Evolutionary conservation across 352 stramenopile species (phyloP).

Genomic region (Phytophthora kernoviae): DNA sequence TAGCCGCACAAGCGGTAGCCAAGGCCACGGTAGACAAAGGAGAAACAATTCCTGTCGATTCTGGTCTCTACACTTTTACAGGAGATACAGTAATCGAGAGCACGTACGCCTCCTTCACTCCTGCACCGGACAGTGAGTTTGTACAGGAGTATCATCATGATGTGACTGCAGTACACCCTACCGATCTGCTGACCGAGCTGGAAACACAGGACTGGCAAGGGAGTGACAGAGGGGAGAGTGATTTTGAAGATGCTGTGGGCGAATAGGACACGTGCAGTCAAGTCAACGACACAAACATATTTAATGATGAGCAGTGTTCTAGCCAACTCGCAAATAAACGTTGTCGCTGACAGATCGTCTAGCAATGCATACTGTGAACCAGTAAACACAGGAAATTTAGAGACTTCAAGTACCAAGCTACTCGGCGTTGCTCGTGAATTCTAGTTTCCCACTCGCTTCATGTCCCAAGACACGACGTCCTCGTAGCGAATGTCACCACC

Average conservation of each 20-base stretch:
- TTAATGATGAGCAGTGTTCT: not conserved
- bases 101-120: conserved; percentile 10
- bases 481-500: conserved; percentile 94
- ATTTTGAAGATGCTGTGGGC: conserved; percentile 43
- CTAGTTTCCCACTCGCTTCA: conserved; percentile 28
- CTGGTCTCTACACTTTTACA: not conserved
- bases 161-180: conserved; percentile 13
- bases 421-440: not conserved
- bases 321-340: not conserved
- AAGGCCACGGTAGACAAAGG: conserved; percentile 33
- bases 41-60: not conserved
- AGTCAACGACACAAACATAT: not conserved
- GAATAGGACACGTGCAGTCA: conserved; percentile 7
- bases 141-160: conserved; percentile 11
- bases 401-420: too few relatives aligned
- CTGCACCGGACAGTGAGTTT: not conserved
- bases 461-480: conserved; percentile 94
- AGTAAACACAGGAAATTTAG: too few relatives aligned
- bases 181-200: conserved; percentile 4
- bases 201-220: conserved; percentile 7
- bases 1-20: conserved; percentile 63
- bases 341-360: too few relatives aligned
- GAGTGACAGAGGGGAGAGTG: conserved; percentile 21
- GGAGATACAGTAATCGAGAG: conserved; percentile 2
- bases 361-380: too few relatives aligned